Percentiles rank a stretch among this genome's conserved stretches.
Evolutionary conservation across 495 filamentous ascomycete species (phyloP).

Genomic region (Penicillium alfredii): DNA sequence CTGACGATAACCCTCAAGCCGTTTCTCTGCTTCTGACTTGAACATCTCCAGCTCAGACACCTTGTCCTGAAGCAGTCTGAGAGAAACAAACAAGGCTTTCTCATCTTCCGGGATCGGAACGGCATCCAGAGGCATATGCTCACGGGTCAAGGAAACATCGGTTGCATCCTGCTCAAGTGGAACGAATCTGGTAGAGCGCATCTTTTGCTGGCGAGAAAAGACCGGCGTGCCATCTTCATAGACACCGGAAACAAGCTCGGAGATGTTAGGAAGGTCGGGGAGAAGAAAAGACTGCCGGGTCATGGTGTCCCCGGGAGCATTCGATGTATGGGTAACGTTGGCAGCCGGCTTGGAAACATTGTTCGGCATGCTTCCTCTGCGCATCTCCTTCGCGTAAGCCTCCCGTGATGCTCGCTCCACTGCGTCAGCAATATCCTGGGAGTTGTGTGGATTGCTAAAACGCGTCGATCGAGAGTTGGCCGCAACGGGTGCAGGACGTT

Average conservation of each 20-base stretch:
- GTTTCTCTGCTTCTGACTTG: constrained; percentile 52
- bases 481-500: constrained; percentile 43
- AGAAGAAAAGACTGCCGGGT: constrained; percentile 59
- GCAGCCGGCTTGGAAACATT: constrained; percentile 19
- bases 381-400: constrained; percentile 33
- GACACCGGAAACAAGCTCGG: constrained; percentile 63
- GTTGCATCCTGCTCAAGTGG: constrained; percentile 38
- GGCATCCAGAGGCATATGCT: constrained; percentile 50
- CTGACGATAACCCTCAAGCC: constrained; percentile 47
- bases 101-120: constrained; percentile 65
- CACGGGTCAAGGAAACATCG: constrained; percentile 35
- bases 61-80: constrained; percentile 62
- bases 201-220: constrained; percentile 45
- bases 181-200: constrained; percentile 52
- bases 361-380: constrained; percentile 17
- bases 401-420: constrained; percentile 41
- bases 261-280: constrained; percentile 63
- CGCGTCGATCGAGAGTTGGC: constrained; percentile 50
- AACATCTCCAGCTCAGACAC: constrained; percentile 54
- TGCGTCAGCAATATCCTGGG: constrained; percentile 40
- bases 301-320: constrained; percentile 31
- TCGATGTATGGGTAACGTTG: constrained; percentile 17
- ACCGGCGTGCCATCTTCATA: constrained; percentile 62
- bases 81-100: constrained; percentile 60
- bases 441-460: constrained; percentile 45